Percentiles rank a stretch among this genome's conserved stretches.
These are phyloP conservation scores for Alternaria conjuncta DNA, from an alignment of 2,329 filamentous ascomycete species.

Conservation along the genomic window DNA sequence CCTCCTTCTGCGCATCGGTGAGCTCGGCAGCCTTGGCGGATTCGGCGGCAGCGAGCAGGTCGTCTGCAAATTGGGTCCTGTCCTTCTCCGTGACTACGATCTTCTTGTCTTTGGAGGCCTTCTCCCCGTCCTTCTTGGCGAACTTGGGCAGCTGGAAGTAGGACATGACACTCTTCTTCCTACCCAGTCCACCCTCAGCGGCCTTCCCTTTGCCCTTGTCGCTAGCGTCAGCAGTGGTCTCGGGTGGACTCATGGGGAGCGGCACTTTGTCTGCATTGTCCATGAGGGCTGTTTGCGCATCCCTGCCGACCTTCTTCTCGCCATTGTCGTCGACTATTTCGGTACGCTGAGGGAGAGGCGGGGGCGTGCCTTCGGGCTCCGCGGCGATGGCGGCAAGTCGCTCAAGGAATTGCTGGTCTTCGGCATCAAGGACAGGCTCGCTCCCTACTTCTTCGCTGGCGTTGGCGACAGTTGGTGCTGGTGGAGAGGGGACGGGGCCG, in stretches of 20 bases:
- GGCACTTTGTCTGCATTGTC: constrained; percentile 57
- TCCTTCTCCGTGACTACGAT: constrained; percentile 45
- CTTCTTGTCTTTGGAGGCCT: constrained; percentile 38
- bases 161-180: constrained; percentile 48
- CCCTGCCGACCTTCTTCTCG: constrained; percentile 45
- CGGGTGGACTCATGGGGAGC: constrained; percentile 57
- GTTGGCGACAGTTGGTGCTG: constrained; percentile 30
- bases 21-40: constrained; percentile 41
- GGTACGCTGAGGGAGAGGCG: constrained; percentile 49
- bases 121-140: constrained; percentile 42
- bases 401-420: constrained; percentile 65
- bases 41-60: constrained; percentile 43
- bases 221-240: constrained; percentile 36
- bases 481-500: constrained; percentile 22
- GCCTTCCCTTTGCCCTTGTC: constrained; percentile 37
- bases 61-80: constrained; percentile 43
- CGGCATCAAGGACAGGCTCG: constrained; percentile 62
- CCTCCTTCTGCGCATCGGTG: constrained; percentile 60
- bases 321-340: constrained; percentile 43
- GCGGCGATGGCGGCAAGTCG: constrained; percentile 56
- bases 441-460: constrained; percentile 36
- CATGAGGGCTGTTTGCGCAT: constrained; percentile 56
- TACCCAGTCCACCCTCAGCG: constrained; percentile 37
- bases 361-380: constrained; percentile 48
- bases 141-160: constrained; percentile 44